phyloP scores from a whole-genome alignment of 2,329 filamentous ascomycete genomes.

The Zalaria sp. region DNA sequence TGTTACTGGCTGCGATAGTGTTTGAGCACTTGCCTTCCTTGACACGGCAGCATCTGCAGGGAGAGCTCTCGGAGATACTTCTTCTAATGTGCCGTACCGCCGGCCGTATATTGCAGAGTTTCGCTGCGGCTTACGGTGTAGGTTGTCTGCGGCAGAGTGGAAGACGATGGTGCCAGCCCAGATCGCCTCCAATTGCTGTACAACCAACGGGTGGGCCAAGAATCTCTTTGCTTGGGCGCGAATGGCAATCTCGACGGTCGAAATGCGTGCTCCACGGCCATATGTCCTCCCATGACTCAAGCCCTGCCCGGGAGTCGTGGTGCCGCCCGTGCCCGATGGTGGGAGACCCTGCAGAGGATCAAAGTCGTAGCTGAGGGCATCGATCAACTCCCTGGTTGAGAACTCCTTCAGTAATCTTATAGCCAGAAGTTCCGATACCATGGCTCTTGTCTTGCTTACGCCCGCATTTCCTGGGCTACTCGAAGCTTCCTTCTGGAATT shows the following conservation, averaged over 20 bases:
- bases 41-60: constrained; percentile 17
- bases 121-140: constrained; percentile 49
- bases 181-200: constrained; percentile 91
- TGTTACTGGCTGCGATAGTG: constrained; percentile 14
- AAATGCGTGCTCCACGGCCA: constrained; percentile 59
- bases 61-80: constrained; percentile 11
- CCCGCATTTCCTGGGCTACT: constrained; percentile 72
- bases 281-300: constrained; percentile 28
- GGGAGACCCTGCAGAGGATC: constrained; percentile 75
- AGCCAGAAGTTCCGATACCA: constrained; percentile 80
- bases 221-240: constrained; percentile 86
- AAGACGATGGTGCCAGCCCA: constrained; percentile 96
- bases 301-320: constrained; percentile 20
- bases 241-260: constrained; percentile 85
- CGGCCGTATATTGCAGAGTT: constrained; percentile 1
- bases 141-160: constrained; percentile 71
- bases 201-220: constrained; percentile 76
- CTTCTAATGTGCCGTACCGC: constrained; percentile 25
- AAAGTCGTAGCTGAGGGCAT: constrained; percentile 89
- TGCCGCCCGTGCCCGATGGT: constrained; percentile 24
- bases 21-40: constrained; percentile 13
- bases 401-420: constrained; percentile 86
- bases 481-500: constrained; percentile 80
- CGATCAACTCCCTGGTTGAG: constrained; percentile 76
- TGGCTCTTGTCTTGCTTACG: constrained; percentile 67